Evolutionary conservation across 306 rosid species (phyloP).

Genomic region (Fragaria vesca): DNA sequence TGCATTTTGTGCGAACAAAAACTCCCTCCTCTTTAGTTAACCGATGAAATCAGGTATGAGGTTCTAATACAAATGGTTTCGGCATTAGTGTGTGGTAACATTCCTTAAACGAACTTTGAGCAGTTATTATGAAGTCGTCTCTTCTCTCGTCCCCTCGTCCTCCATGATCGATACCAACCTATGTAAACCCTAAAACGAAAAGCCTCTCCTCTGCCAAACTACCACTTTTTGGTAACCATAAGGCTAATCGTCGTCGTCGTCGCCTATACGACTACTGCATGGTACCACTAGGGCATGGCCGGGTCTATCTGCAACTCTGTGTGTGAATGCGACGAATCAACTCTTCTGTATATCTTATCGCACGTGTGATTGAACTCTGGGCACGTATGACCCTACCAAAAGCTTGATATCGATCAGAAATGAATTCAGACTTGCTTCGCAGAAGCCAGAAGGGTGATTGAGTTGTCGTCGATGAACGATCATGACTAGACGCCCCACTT

Average conservation of each 20-base stretch:
- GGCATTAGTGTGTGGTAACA: too few species aligned
- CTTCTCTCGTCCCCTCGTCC: background rate
- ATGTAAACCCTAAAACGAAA: background rate
- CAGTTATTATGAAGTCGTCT: background rate
- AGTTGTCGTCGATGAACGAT: background rate
- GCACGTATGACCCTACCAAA: background rate
- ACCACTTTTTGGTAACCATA: background rate
- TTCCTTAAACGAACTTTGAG: background rate
- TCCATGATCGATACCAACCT: background rate
- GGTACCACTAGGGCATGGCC: background rate
- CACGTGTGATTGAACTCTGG: background rate
- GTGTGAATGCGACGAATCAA: background rate
- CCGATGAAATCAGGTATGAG: too few species aligned
- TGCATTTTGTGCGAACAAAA: background rate
- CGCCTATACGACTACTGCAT: background rate
- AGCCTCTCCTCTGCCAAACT: background rate
- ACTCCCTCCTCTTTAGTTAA: too few species aligned
- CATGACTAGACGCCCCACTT: slow-evolving; percentile 3
- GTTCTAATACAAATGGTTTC: too few species aligned
- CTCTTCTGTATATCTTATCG: background rate
- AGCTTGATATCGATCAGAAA: background rate
- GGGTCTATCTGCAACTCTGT: background rate
- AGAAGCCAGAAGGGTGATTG: background rate
- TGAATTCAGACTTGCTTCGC: background rate
- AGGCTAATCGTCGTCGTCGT: background rate